Conservation (phyloP, 495 filamentous ascomycete species). For the Neurospora sp. region DNA sequence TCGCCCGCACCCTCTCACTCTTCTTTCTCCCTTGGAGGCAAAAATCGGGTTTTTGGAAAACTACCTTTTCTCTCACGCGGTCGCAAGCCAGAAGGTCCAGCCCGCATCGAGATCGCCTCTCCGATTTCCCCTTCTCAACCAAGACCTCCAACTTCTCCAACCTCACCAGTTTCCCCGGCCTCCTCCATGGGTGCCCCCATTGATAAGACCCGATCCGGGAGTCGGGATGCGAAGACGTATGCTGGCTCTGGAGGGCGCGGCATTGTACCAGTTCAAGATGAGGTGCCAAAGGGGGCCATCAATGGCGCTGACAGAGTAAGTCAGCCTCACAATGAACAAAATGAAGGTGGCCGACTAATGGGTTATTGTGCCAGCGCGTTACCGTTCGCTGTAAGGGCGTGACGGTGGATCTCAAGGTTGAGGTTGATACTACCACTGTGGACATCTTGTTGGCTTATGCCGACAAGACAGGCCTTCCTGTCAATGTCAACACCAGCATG, state of each 20-base stretch:
- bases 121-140: conserved; percentile 5
- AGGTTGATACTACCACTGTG: conserved; percentile 59
- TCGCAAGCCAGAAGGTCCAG: conserved; percentile 18
- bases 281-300: conserved; percentile 75
- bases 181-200: conserved; percentile 10
- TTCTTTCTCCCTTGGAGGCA: conserved; percentile 15
- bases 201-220: conserved; percentile 13
- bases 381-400: conserved; percentile 55
- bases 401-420: conserved; percentile 55
- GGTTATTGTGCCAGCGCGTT: conserved; percentile 38
- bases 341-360: conserved; percentile 4
- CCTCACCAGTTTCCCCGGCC: conserved; percentile 12
- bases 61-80: conserved; percentile 27
- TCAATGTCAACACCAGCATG: conserved; percentile 51
- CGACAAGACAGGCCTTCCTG: conserved; percentile 39
- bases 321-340: conserved; percentile 7
- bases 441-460: conserved; percentile 57
- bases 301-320: conserved; percentile 67
- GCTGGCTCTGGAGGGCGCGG: conserved; percentile 19
- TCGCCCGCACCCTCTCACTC: conserved; percentile 10
- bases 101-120: background rate
- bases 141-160: conserved; percentile 4
- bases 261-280: conserved; percentile 49
- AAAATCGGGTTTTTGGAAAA: conserved; percentile 28
- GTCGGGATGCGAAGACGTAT: conserved; percentile 10